Percentiles rank a stretch among this genome's conserved stretches.
phyloP scores from a whole-genome alignment of 1,139 yeast species.

The Geotrichum phurueaensis region DNA sequence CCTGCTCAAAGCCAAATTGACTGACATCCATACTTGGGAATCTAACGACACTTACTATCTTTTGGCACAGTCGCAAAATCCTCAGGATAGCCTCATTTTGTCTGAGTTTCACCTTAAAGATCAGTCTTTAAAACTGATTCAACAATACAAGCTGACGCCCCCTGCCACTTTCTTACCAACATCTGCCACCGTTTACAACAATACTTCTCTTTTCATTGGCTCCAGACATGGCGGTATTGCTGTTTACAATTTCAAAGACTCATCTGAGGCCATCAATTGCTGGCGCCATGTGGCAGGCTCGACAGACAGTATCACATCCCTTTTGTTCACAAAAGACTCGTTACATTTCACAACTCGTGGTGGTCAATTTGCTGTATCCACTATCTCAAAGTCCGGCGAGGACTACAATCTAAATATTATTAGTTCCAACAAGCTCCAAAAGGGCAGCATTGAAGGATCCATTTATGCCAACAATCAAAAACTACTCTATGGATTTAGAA shows the following conservation, averaged over 20 bases:
- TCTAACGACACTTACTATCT: conserved; percentile 35
- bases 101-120: conserved; percentile 26
- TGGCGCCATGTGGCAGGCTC: conserved; percentile 41
- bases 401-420: conserved; percentile 35
- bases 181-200: conserved; percentile 43
- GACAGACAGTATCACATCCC: conserved; percentile 17
- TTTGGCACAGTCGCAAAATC: conserved; percentile 63
- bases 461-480: conserved; percentile 46
- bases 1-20: conserved; percentile 41
- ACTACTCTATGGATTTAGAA: conserved; percentile 73
- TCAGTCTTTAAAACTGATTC: conserved; percentile 1
- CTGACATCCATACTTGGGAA: conserved; percentile 45
- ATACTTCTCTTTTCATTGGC: conserved; percentile 50
- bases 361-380: conserved; percentile 25
- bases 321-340: conserved; percentile 8
- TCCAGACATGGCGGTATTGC: conserved; percentile 67
- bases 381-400: not conserved
- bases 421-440: conserved; percentile 59
- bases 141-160: conserved; percentile 17
- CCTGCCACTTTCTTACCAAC: conserved; percentile 53
- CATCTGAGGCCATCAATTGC: conserved; percentile 31
- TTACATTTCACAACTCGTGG: conserved; percentile 29
- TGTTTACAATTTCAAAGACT: conserved; percentile 40
- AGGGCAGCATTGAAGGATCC: conserved; percentile 74
- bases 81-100: conserved; percentile 51